Conservation (phyloP, 2,329 filamentous ascomycete species). For the Ophiostoma tasmaniense region DNA sequence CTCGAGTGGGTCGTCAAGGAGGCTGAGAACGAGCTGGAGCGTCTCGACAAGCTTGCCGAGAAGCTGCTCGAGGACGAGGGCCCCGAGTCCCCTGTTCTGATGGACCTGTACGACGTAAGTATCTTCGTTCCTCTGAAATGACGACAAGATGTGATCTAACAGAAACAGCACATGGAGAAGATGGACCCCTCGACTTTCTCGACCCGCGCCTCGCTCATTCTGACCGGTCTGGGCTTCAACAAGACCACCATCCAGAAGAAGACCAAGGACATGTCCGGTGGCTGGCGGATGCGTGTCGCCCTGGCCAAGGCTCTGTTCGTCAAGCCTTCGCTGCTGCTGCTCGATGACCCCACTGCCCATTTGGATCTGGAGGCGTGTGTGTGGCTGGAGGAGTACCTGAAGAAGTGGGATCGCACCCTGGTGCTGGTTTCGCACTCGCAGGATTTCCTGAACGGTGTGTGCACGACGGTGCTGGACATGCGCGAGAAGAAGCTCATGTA, state of each 20-base stretch:
- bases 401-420: constrained; percentile 98
- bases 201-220: constrained; percentile 88
- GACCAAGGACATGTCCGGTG: constrained; percentile 99
- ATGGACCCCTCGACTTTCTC: constrained; percentile 98
- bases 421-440: constrained; percentile 95
- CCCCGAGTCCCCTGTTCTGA: constrained; percentile 79
- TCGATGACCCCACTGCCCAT: constrained; percentile 97
- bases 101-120: constrained; percentile 91
- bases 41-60: constrained; percentile 82
- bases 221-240: constrained; percentile 99
- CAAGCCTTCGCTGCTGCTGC: constrained; percentile 87
- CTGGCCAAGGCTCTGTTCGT: constrained; percentile 97
- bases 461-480: constrained; percentile 98
- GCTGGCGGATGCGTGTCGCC: constrained; percentile 99
- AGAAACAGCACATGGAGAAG: constrained; percentile 77
- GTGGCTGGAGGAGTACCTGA: constrained; percentile 98
- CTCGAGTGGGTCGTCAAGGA: constrained; percentile 96
- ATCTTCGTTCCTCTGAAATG: too few relatives aligned
- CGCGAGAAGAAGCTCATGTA: constrained; percentile 79
- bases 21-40: constrained; percentile 85
- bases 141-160: neutral
- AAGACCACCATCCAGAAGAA: constrained; percentile 97
- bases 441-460: constrained; percentile 99
- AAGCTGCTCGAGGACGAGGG: constrained; percentile 85
- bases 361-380: constrained; percentile 98